Evolutionary conservation across 2,329 filamentous ascomycete genomes (phyloP), one percentile per base, ranked within the genome.

Genomic region (Botrytis deweyae): DNA sequence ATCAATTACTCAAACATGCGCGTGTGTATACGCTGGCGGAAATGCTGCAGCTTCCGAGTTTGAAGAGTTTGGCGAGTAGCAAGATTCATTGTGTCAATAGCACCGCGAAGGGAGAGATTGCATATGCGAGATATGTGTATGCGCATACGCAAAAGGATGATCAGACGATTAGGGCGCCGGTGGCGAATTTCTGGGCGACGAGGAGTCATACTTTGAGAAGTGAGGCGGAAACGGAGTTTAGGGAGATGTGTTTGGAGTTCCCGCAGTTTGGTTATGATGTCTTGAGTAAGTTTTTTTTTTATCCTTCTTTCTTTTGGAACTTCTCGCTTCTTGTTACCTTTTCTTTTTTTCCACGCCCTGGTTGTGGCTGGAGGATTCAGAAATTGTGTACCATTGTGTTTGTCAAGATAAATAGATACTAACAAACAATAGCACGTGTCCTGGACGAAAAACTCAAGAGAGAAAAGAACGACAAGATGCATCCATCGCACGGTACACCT

Each of bases 251-350:
- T 84, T 84, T 97, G 81, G 93, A 97, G 84, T 94, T 91, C 81
- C 95, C 95, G 29, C 92, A 97, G 81, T 98, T 98, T 81, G 92
- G 92, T 80, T 98, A 95, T 85, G 95, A 98, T 82, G 93, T 98
- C 73, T 88, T 98, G 75, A 94, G 90, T 93, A 86, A 78, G 87
- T 85, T 42, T 44, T 46, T 38, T 38, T 66, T 7, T 16, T 0
- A 9, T 3, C 7, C 7, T 46, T 64, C 4, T 16, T 58, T 40
- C 42, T 44, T 29, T 59, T 38, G 18, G 58, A 7, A 4, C 1
- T 40, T n/a, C 5, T 33, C 42, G 18, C 12, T 44, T 49, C 20
- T 55, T 38, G 29, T 44, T 42, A 42, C 25, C 6, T 44, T 65
- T 65, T 16, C 38, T 8, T 69, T 44, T 38, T 38, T 9, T 4